phyloP scores from a whole-genome alignment of 331 rosid species.

The Quercus lobata region DNA sequence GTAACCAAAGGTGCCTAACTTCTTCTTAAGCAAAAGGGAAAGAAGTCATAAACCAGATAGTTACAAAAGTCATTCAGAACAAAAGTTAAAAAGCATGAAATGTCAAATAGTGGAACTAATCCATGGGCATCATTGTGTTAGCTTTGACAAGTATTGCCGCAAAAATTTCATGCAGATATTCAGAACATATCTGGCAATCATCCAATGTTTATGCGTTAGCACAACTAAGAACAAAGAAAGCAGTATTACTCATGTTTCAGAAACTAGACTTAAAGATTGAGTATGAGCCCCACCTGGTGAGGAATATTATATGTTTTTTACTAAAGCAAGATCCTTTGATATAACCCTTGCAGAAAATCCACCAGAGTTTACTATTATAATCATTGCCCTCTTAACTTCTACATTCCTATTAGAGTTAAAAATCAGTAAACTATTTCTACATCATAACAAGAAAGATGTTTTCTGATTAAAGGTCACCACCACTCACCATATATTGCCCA shows the following conservation, averaged over 20 bases:
- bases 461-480: conserved; percentile 11
- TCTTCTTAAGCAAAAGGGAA: background rate
- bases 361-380: background rate
- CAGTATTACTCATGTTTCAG: background rate
- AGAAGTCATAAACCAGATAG: background rate
- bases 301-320: background rate
- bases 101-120: background rate
- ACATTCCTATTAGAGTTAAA: background rate
- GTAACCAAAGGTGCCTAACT: background rate
- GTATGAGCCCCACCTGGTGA: background rate
- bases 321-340: background rate
- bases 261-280: background rate
- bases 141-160: background rate
- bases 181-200: background rate
- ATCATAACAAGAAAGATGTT: background rate
- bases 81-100: background rate
- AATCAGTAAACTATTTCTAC: background rate
- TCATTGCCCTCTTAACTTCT: background rate
- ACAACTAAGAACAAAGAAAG: background rate
- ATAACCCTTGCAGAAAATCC: background rate
- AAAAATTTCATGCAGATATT: background rate
- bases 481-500: conserved; percentile 70
- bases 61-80: background rate
- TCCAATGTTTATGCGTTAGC: background rate
- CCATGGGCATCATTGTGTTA: background rate